These are phyloP conservation scores for Epichloe sibirici DNA, from an alignment of 2,329 filamentous ascomycete species.

Conservation along the genomic window DNA sequence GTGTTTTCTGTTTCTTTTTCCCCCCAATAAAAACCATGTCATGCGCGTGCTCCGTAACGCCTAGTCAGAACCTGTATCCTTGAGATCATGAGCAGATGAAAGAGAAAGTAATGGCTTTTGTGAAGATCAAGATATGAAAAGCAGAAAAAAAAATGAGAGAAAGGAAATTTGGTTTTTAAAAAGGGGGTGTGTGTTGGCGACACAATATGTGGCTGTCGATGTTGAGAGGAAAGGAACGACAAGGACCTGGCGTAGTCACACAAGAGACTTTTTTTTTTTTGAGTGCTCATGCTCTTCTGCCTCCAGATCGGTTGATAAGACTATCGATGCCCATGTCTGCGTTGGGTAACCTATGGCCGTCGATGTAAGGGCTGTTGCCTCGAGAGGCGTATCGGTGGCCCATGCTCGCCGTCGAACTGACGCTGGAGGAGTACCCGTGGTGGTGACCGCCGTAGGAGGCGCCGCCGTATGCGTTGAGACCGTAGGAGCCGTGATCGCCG, in stretches of 20 bases:
- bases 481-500: slow-evolving; percentile 7
- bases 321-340: slow-evolving; percentile 50
- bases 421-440: slow-evolving; percentile 41
- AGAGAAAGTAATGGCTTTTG: too few species aligned
- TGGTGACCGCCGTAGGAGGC: slow-evolving; percentile 18
- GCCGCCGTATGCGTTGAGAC: slow-evolving; percentile 14
- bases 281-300: slow-evolving; percentile 10
- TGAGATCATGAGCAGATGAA: too few species aligned
- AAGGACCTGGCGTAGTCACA: too few species aligned
- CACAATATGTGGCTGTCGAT: too few species aligned
- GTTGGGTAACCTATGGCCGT: slow-evolving; percentile 36
- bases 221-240: background rate
- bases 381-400: slow-evolving; percentile 22
- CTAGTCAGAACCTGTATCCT: too few species aligned
- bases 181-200: too few species aligned
- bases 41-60: too few species aligned
- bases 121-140: too few species aligned
- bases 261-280: background rate
- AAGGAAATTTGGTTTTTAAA: too few species aligned
- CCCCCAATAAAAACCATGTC: too few species aligned
- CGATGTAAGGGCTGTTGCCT: slow-evolving; percentile 34
- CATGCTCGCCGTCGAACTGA: slow-evolving; percentile 33
- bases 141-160: too few species aligned
- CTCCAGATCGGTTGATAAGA: slow-evolving; percentile 40
- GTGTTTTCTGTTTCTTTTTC: too few species aligned